A percentile compares a stretch with the other conserved stretches of the same genome.
Evolutionary conservation across 495 filamentous ascomycete genomes (phyloP).

Genomic region (Neurospora tetrasperma): DNA sequence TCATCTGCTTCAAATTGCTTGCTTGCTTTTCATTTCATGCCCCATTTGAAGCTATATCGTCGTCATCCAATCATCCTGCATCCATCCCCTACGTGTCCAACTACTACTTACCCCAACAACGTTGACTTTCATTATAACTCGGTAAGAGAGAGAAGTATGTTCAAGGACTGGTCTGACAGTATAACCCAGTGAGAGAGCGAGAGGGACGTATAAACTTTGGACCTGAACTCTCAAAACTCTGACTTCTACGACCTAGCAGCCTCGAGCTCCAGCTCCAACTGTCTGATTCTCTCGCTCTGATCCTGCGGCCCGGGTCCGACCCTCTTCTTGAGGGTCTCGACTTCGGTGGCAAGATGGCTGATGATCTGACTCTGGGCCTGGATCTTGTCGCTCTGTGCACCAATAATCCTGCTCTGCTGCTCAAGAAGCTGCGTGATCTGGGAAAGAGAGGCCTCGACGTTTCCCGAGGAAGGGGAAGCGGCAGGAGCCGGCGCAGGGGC

Average conservation of each 20-base stretch:
- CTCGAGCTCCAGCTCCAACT: constrained; percentile 60
- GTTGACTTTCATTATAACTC: not conserved
- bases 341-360: constrained; percentile 50
- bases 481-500: constrained; percentile 8
- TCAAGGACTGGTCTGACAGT: not conserved
- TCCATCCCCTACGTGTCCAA: not conserved
- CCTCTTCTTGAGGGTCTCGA: constrained; percentile 59
- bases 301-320: constrained; percentile 45
- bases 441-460: constrained; percentile 37
- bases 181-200: not conserved
- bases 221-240: not conserved
- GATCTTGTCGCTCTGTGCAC: constrained; percentile 48
- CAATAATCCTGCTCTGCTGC: constrained; percentile 52
- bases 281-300: constrained; percentile 59
- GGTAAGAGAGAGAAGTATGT: not conserved
- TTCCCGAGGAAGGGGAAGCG: constrained; percentile 4
- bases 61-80: not conserved
- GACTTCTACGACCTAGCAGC: constrained; percentile 29
- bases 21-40: not conserved
- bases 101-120: not conserved
- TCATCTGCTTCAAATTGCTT: not conserved
- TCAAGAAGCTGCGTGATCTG: constrained; percentile 58
- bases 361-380: constrained; percentile 49
- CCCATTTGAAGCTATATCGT: constrained; percentile 1
- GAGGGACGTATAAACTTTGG: not conserved